These are phyloP conservation scores for Raphanus sativus DNA, from an alignment of 345 rosid genomes.

Conservation along the genomic window DNA sequence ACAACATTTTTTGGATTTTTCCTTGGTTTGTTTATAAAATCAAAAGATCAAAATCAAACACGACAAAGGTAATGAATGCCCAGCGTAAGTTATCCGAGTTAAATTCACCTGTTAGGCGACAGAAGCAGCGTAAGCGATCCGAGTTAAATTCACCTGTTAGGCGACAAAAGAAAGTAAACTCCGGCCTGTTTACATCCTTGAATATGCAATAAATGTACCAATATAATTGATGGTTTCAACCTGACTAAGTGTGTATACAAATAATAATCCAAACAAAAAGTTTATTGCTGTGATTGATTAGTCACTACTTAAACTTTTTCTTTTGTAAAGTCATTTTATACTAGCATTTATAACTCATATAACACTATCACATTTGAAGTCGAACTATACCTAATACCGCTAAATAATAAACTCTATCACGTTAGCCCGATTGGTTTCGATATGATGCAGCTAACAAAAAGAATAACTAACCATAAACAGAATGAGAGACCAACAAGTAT, in stretches of 20 bases:
- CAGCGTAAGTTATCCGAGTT: not conserved
- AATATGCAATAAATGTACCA: not conserved
- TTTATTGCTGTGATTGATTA: not conserved
- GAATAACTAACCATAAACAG: too few relatives aligned
- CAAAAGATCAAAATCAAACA: not conserved
- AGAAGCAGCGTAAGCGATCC: not conserved
- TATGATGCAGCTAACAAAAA: too few relatives aligned
- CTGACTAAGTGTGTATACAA: not conserved
- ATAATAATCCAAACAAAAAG: not conserved
- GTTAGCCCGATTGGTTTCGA: not conserved
- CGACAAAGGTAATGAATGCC: not conserved
- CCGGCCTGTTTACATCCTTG: not conserved
- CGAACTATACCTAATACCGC: not conserved
- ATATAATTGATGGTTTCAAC: not conserved
- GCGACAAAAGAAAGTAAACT: not conserved
- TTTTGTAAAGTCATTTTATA: not conserved
- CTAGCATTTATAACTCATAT: not conserved
- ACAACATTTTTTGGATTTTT: not conserved
- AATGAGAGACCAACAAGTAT: not conserved
- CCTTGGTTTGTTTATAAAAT: not conserved
- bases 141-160: not conserved
- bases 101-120: not conserved
- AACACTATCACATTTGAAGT: too few relatives aligned
- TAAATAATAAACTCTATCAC: not conserved
- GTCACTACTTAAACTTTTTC: not conserved